phyloP scores from a whole-genome alignment of 2,329 filamentous ascomycete species.

The Colletotrichum sp. region DNA sequence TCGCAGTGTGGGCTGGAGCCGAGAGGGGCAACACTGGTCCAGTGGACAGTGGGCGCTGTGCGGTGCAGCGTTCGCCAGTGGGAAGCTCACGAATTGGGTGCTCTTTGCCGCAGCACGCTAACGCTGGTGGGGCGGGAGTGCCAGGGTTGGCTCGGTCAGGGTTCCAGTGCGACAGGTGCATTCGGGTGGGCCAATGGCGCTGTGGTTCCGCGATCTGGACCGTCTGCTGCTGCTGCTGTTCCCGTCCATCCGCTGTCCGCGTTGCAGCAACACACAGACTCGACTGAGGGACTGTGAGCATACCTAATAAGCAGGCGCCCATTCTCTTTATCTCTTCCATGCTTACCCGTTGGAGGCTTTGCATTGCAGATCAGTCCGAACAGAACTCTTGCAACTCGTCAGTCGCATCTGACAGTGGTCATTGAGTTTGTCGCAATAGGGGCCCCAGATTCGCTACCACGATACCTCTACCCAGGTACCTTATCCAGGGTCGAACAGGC shows the following conservation, averaged over 20 bases:
- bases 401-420: neutral
- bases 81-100: neutral
- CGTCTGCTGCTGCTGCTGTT: neutral
- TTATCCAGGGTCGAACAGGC: neutral
- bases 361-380: neutral
- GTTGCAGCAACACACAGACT: neutral
- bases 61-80: neutral
- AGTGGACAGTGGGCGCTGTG: neutral
- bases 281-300: neutral
- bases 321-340: neutral
- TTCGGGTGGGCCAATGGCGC: neutral
- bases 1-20: neutral
- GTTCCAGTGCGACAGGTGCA: neutral
- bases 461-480: neutral
- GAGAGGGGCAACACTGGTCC: slow-evolving; percentile 4
- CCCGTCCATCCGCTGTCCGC: neutral
- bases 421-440: neutral
- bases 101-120: neutral
- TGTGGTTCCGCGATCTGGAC: neutral
- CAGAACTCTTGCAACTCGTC: neutral
- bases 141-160: neutral
- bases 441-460: neutral
- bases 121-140: neutral
- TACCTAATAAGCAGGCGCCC: neutral
- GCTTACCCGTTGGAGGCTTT: neutral